Evolutionary conservation across 2,329 filamentous ascomycete genomes (phyloP).

Genomic region (Mariannaea elegans): DNA sequence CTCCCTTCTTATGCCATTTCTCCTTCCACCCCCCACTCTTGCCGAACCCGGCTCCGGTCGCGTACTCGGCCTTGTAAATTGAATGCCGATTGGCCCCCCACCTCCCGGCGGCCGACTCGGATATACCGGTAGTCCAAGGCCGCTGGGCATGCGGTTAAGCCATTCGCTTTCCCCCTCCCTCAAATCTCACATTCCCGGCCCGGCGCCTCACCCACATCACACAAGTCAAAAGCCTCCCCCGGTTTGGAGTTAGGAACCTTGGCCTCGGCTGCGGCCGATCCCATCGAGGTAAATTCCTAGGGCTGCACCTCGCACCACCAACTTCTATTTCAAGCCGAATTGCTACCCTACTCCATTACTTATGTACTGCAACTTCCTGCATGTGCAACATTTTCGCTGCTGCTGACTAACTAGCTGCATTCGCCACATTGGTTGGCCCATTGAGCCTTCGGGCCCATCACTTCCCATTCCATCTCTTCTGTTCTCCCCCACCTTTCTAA

Average conservation of each 20-base stretch:
- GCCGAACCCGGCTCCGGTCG: conserved; percentile 15
- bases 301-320: conserved; percentile 9
- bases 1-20: too few relatives aligned
- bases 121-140: neutral
- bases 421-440: too few relatives aligned
- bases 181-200: neutral
- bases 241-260: conserved; percentile 1
- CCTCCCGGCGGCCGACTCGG: neutral
- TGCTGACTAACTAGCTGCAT: too few relatives aligned
- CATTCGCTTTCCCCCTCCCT: neutral
- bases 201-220: neutral
- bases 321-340: conserved; percentile 8
- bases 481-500: too few relatives aligned
- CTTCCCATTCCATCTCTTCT: too few relatives aligned
- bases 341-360: too few relatives aligned
- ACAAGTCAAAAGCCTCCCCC: neutral
- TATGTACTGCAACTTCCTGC: too few relatives aligned
- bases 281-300: neutral
- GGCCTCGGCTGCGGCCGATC: conserved; percentile 9
- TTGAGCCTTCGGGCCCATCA: too few relatives aligned
- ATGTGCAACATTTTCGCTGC: too few relatives aligned
- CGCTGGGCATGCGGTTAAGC: too few relatives aligned
- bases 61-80: neutral
- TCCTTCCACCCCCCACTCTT: conserved; percentile 9
- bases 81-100: conserved; percentile 15